Evolutionary conservation across 2,329 filamentous ascomycete species (phyloP).

Genomic region (Bipolaris oryzae): DNA sequence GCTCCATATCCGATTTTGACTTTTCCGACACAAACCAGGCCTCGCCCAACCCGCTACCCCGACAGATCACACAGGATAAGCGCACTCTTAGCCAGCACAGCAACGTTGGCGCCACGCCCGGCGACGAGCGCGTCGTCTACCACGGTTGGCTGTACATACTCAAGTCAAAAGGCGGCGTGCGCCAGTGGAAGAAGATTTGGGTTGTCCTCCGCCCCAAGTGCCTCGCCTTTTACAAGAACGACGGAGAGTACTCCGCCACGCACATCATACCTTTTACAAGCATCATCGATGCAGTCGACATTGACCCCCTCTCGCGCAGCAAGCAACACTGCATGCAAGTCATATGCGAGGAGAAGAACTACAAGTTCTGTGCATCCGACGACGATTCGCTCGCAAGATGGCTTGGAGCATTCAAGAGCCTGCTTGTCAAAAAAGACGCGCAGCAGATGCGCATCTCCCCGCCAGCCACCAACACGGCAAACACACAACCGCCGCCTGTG

Average conservation of each 20-base stretch:
- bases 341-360: slow-evolving; percentile 82
- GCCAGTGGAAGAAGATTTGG: slow-evolving; percentile 96
- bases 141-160: slow-evolving; percentile 89
- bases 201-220: slow-evolving; percentile 85
- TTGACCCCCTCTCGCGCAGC: slow-evolving; percentile 82
- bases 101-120: slow-evolving; percentile 54
- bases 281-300: slow-evolving; percentile 90
- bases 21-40: slow-evolving; percentile 75
- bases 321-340: slow-evolving; percentile 90
- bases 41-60: slow-evolving; percentile 54
- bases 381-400: slow-evolving; percentile 85
- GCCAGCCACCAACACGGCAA: slow-evolving; percentile 15
- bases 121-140: slow-evolving; percentile 89
- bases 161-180: slow-evolving; percentile 80
- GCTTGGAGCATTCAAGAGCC: slow-evolving; percentile 88
- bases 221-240: slow-evolving; percentile 90
- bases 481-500: slow-evolving; percentile 17
- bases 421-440: slow-evolving; percentile 71
- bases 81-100: slow-evolving; percentile 70
- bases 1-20: slow-evolving; percentile 87
- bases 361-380: slow-evolving; percentile 64
- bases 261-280: slow-evolving; percentile 78
- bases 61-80: slow-evolving; percentile 26
- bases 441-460: slow-evolving; percentile 32
- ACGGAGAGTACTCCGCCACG: slow-evolving; percentile 83